Base-by-base conservation (phyloP, 2,329 filamentous ascomycete species). In the Fusarium pilosicola region DNA sequence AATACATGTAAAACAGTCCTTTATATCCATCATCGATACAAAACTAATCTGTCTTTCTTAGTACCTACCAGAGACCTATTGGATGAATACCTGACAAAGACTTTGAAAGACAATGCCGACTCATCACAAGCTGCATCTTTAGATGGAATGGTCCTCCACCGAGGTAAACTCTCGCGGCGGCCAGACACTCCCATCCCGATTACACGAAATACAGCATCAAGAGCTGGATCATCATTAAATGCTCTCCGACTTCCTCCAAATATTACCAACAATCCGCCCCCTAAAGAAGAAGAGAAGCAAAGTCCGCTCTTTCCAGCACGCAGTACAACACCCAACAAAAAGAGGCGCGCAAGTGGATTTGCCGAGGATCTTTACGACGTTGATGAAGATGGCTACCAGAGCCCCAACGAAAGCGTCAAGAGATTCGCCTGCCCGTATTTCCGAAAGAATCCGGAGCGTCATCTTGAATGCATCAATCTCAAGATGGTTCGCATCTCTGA, bases 331-430 rank as follows among this genome's bases (percentile, higher is more conserved):
- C 49, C 49, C 0, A 52, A 2, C 5, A 52, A 52, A 9, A 36
- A 2, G 6, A 52, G 30, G 2, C 30, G 30, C 0, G 3, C 17
- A 0, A 1, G 0, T 20, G 30, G 30, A 20, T 6, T 26, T 0
- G 3, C 3, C n/a, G 49, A 52, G 0, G 30, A 26, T 0, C 49
- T 52, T 20, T 26, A 11, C 6, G 30, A 52, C 9, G 0, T 52
- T 0, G 17, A 52, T 15, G 49, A 52, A 34, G 30, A 26, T 12
- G 12, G 13, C 0, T 1, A 24, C 8, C n/a, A 20, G 1, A 26
- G 5, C 13, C 30, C n/a, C 3, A 20, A 15, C 6, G 49, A 52
- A 0, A 6, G 0, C 6, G 0, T 36, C 8, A 52, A 36, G n/a
- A 52, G 2, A 11, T 52, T 52, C 0, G 49, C 49, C 3, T 52